Evolutionary conservation across 257 asterid genomes (phyloP).

Genomic region (Verbascum thapsus): DNA sequence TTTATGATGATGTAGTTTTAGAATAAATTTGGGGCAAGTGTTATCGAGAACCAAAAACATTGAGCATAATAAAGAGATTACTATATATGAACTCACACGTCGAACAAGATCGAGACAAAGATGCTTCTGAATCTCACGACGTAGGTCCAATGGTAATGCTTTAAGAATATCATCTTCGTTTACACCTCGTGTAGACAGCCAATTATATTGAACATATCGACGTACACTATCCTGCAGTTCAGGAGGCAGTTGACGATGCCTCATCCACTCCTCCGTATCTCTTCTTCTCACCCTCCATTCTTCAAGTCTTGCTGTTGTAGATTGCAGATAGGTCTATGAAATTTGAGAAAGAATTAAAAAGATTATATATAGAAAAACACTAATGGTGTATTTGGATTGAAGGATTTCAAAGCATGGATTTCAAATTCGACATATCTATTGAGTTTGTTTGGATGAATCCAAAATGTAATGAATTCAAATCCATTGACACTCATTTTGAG

Average conservation of each 20-base stretch:
- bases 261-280: constrained; percentile 97
- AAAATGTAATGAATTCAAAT: no score
- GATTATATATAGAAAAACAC: no score
- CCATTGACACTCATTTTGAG: no score
- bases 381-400: no score
- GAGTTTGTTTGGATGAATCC: no score
- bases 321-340: constrained; percentile 76
- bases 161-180: constrained; percentile 72
- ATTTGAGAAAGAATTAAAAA: constrained; percentile 9
- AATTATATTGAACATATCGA: constrained; percentile 74
- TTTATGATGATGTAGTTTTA: no score
- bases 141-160: constrained; percentile 71
- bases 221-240: constrained; percentile 80
- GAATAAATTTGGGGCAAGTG: no score
- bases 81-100: constrained; percentile 55
- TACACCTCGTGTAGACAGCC: constrained; percentile 90
- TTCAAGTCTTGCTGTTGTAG: constrained; percentile 82
- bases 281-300: constrained; percentile 84
- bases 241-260: constrained; percentile 82
- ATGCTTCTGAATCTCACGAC: constrained; percentile 81
- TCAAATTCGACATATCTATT: no score
- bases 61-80: no score
- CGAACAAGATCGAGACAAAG: constrained; percentile 87
- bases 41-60: no score
- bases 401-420: no score